Evolutionary conservation across 1,284 basidiomycete species (phyloP).

Genomic region (Mycosarcoma maydis): DNA sequence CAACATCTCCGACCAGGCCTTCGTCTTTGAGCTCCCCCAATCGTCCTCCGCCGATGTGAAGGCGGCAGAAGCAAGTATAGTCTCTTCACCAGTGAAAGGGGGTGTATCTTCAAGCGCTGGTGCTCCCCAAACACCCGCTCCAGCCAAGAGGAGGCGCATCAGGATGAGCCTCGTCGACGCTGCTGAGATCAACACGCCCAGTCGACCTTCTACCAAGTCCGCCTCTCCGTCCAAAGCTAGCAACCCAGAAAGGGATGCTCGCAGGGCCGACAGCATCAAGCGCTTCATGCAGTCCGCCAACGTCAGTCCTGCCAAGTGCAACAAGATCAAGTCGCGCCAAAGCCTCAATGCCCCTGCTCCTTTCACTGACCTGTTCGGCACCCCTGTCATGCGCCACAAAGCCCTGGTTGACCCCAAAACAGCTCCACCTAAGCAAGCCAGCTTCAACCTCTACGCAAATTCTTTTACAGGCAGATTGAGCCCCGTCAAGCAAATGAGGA

Average conservation of each 20-base stretch:
- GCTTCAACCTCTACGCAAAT: conserved; percentile 35
- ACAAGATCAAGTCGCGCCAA: conserved; percentile 19
- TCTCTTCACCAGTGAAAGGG: conserved; percentile 22
- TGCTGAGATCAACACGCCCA: conserved; percentile 42
- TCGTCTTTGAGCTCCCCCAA: conserved; percentile 30
- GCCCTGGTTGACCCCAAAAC: conserved; percentile 23
- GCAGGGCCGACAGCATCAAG: conserved; percentile 25
- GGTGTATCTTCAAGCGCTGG: neutral
- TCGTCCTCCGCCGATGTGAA: neutral
- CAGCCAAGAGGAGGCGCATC: conserved; percentile 14
- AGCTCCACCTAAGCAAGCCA: conserved; percentile 45
- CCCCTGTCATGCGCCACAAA: conserved; percentile 27
- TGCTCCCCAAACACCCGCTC: conserved; percentile 15
- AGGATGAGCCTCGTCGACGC: conserved; percentile 50
- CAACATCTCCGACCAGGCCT: conserved; percentile 27
- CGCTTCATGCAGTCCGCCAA: conserved; percentile 43
- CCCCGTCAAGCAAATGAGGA: conserved; percentile 49
- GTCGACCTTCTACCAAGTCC: conserved; percentile 10
- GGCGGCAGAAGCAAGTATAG: conserved; percentile 1
- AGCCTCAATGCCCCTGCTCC: conserved; percentile 29
- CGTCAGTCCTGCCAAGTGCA: conserved; percentile 21
- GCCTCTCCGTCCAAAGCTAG: conserved; percentile 11
- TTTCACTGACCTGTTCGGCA: conserved; percentile 20
- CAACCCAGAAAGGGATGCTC: conserved; percentile 24
- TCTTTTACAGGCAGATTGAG: conserved; percentile 27